A percentile compares a stretch with the other conserved stretches of the same genome.
phyloP scores from a whole-genome alignment of 805 yeast genomes.

The Candida maltosa region DNA sequence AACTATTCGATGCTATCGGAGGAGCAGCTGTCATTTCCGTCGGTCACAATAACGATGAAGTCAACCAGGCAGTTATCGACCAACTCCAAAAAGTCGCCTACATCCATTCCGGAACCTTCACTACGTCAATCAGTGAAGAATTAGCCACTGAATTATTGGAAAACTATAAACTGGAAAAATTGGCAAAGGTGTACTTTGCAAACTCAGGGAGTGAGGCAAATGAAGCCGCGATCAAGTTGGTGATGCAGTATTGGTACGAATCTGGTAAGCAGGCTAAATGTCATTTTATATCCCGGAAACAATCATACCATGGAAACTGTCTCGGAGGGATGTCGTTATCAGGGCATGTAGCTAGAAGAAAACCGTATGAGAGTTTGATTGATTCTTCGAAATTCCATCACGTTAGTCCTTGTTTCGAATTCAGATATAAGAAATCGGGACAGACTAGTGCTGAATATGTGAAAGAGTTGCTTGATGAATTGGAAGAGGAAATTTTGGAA shows the following conservation, averaged over 20 bases:
- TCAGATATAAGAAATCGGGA: constrained; percentile 21
- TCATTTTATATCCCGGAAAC: constrained; percentile 41
- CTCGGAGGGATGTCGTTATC: constrained; percentile 38
- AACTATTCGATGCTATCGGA: constrained; percentile 47
- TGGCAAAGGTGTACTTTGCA: constrained; percentile 44
- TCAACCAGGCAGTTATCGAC: constrained; percentile 22
- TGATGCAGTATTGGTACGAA: constrained; percentile 27
- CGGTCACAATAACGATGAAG: constrained; percentile 42
- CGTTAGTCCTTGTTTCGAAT: constrained; percentile 29
- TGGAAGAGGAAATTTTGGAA: constrained; percentile 40
- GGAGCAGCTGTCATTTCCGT: constrained; percentile 54
- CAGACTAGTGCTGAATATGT: constrained; percentile 40
- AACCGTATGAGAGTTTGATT: constrained; percentile 24
- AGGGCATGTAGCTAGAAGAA: constrained; percentile 29
- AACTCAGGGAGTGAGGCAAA: constrained; percentile 61
- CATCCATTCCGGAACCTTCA: not conserved
- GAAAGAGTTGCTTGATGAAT: constrained; percentile 32
- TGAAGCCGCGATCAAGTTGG: constrained; percentile 30
- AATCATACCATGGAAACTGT: constrained; percentile 50
- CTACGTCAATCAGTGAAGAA: not conserved
- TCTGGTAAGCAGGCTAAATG: constrained; percentile 37
- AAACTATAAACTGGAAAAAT: constrained; percentile 26
- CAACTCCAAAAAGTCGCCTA: not conserved
- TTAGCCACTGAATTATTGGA: not conserved
- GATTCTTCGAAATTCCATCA: constrained; percentile 15